These are phyloP conservation scores for Claviceps monticola DNA, from an alignment of 2,329 filamentous ascomycete species.

Conservation along the genomic window DNA sequence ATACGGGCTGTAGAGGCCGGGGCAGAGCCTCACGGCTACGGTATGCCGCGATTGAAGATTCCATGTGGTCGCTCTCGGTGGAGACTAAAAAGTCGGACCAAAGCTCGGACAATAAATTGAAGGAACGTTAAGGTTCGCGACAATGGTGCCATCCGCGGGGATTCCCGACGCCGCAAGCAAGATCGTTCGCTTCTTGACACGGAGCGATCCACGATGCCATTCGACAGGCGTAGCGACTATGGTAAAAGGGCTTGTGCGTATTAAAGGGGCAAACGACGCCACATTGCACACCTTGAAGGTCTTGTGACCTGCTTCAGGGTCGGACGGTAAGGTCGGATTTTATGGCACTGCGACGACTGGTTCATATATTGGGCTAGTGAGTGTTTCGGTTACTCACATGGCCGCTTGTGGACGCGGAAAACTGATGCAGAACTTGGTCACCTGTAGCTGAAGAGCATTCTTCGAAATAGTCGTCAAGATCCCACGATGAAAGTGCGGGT, in stretches of 20 bases:
- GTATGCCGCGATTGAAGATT: too few relatives aligned
- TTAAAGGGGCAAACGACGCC: neutral
- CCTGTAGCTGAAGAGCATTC: neutral
- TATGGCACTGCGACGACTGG: too few relatives aligned
- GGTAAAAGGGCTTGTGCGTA: neutral
- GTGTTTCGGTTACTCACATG: neutral
- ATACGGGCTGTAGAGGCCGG: too few relatives aligned
- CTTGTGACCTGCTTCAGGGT: too few relatives aligned
- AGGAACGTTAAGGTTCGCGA: neutral
- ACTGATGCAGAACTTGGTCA: neutral
- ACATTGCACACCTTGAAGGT: too few relatives aligned
- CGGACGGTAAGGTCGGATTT: too few relatives aligned
- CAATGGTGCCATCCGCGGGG: neutral
- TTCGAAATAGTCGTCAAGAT: too few relatives aligned
- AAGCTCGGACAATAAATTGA: neutral
- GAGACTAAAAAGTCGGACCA: neutral
- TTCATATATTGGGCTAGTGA: too few relatives aligned
- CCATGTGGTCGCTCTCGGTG: too few relatives aligned
- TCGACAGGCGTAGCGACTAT: neutral
- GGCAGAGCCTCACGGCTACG: too few relatives aligned
- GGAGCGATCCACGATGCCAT: neutral
- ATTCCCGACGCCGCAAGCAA: neutral
- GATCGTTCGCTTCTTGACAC: neutral
- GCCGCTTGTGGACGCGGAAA: neutral
- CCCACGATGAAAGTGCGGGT: neutral